These are phyloP conservation scores for Xerocomus brunneocitrinus DNA, from an alignment of 768 basidiomycete species.

Conservation along the genomic window DNA sequence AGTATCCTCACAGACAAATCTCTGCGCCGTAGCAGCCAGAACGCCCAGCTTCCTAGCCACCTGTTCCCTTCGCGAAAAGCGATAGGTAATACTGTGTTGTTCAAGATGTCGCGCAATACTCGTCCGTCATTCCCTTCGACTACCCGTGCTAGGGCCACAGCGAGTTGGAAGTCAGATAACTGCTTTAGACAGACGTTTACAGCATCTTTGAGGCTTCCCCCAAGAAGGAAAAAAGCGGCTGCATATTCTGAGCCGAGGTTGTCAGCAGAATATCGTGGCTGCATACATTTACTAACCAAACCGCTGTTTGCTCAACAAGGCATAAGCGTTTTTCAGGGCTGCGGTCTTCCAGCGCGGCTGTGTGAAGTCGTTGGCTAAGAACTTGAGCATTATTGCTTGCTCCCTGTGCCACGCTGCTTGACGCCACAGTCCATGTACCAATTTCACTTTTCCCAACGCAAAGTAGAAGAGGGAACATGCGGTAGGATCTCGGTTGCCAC, in stretches of 20 bases:
- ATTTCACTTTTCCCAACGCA: slow-evolving; percentile 85
- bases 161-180: slow-evolving; percentile 86
- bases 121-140: slow-evolving; percentile 83
- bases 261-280: slow-evolving; percentile 2
- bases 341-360: slow-evolving; percentile 85
- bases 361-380: slow-evolving; percentile 85
- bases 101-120: slow-evolving; percentile 64
- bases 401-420: slow-evolving; percentile 94
- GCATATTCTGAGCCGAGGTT: slow-evolving; percentile 71
- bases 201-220: slow-evolving; percentile 83
- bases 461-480: slow-evolving; percentile 91
- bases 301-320: slow-evolving; percentile 82
- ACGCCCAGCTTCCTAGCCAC: slow-evolving; percentile 94
- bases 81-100: slow-evolving; percentile 70
- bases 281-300: slow-evolving; percentile 59
- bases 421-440: slow-evolving; percentile 94
- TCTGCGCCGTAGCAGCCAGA: slow-evolving; percentile 85
- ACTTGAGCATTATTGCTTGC: slow-evolving; percentile 84
- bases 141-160: slow-evolving; percentile 79
- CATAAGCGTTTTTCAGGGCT: slow-evolving; percentile 94
- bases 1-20: slow-evolving; percentile 90
- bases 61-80: slow-evolving; percentile 88
- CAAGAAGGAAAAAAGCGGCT: slow-evolving; percentile 96
- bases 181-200: slow-evolving; percentile 87
- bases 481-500: slow-evolving; percentile 84